Conservation (phyloP, 768 basidiomycete species). For the Suillus brevipes region DNA sequence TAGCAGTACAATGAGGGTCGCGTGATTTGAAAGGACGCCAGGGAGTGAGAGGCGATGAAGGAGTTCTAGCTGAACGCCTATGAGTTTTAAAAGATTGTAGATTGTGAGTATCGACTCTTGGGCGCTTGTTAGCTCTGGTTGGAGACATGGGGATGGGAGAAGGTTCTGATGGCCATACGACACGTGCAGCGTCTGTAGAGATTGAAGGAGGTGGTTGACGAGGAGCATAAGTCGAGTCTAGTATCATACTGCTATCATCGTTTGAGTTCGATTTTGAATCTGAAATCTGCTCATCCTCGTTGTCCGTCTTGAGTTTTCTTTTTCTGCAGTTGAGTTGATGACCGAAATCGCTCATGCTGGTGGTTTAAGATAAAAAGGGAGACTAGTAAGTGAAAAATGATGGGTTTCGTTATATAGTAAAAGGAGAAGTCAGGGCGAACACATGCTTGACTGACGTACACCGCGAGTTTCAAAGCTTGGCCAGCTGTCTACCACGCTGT, state of each 20-base stretch:
- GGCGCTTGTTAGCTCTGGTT: constrained; percentile 29
- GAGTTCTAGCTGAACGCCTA: constrained; percentile 17
- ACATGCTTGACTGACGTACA: constrained; percentile 27
- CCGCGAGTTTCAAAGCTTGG: constrained; percentile 3
- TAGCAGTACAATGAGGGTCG: constrained; percentile 23
- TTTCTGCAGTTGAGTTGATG: constrained; percentile 61
- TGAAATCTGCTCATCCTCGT: constrained; percentile 40
- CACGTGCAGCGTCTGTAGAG: constrained; percentile 28
- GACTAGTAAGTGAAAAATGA: constrained; percentile 10
- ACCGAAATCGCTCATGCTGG: constrained; percentile 61
- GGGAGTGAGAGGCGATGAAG: constrained; percentile 25
- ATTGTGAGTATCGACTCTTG: constrained; percentile 29
- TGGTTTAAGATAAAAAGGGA: constrained; percentile 11
- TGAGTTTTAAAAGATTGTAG: constrained; percentile 18
- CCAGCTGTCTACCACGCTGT: constrained; percentile 2
- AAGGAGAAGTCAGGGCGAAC: constrained; percentile 32
- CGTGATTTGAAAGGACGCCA: constrained; percentile 30
- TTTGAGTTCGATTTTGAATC: constrained; percentile 26
- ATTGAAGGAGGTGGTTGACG: constrained; percentile 42
- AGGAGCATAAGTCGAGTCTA: constrained; percentile 31
- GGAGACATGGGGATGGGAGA: constrained; percentile 37
- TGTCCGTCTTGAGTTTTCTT: constrained; percentile 71
- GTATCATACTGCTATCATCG: constrained; percentile 34
- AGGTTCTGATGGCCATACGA: constrained; percentile 43
- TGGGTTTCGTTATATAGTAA: constrained; percentile 32